phyloP scores from a whole-genome alignment of 495 filamentous ascomycete species.

The Choiromyces venosus region DNA sequence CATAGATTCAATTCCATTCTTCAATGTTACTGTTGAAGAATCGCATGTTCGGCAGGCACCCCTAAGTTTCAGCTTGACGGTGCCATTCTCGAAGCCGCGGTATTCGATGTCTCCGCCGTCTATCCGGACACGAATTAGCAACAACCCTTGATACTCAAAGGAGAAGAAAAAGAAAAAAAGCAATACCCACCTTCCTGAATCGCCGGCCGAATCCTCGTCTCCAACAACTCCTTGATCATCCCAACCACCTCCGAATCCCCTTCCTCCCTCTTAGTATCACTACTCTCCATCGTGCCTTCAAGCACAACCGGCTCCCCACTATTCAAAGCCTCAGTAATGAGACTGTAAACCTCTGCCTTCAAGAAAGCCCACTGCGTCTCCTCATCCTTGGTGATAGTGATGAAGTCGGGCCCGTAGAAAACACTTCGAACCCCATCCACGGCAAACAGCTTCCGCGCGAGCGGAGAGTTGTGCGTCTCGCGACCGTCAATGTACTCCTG shows the following conservation, averaged over 20 bases:
- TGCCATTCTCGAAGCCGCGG: constrained; percentile 72
- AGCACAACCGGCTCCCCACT: constrained; percentile 76
- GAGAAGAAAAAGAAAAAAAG: background rate
- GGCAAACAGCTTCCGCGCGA: constrained; percentile 81
- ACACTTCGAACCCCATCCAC: constrained; percentile 87
- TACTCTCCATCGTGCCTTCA: constrained; percentile 51
- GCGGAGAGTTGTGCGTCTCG: constrained; percentile 85
- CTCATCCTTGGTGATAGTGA: constrained; percentile 86
- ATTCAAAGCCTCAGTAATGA: constrained; percentile 87
- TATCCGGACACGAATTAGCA: background rate
- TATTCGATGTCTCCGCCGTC: constrained; percentile 97
- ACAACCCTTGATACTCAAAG: background rate
- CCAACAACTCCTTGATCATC: constrained; percentile 98
- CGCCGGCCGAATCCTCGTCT: constrained; percentile 86
- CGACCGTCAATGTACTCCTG: constrained; percentile 87
- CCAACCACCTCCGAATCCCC: constrained; percentile 83
- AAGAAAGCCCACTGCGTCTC: constrained; percentile 90
- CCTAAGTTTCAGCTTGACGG: constrained; percentile 77
- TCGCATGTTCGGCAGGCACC: constrained; percentile 95
- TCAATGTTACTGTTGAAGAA: constrained; percentile 87
- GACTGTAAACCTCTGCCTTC: constrained; percentile 87
- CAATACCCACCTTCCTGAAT: constrained; percentile 64
- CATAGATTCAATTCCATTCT: constrained; percentile 97
- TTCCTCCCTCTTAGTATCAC: constrained; percentile 46
- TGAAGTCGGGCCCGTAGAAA: constrained; percentile 94